These are phyloP conservation scores for Apophysomyces trapeziformis DNA, from an alignment of 371 early-diverging fungal species.

Conservation along the genomic window DNA sequence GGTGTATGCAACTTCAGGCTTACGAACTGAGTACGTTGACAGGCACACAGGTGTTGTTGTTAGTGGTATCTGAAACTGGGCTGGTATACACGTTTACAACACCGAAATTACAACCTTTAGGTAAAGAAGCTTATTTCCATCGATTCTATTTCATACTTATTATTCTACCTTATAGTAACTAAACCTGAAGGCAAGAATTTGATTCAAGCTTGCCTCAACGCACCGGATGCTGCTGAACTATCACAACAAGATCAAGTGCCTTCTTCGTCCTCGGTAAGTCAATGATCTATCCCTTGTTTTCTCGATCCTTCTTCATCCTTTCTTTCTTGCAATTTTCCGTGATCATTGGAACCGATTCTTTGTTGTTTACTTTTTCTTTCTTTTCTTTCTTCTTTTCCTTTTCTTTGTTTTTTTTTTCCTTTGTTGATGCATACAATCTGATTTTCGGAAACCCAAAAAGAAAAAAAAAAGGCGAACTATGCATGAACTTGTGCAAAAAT, in stretches of 20 bases:
- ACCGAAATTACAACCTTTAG: conserved; percentile 87
- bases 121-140: background rate
- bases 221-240: conserved; percentile 6
- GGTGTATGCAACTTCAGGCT: conserved; percentile 63
- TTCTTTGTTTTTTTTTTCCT: background rate
- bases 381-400: background rate
- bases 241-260: conserved; percentile 4
- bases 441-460: background rate
- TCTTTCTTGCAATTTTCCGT: background rate
- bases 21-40: conserved; percentile 97
- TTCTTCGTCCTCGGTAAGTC: conserved; percentile 12
- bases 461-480: background rate
- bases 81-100: conserved; percentile 99
- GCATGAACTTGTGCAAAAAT: background rate
- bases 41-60: conserved; percentile 95
- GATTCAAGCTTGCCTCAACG: conserved; percentile 30
- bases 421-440: background rate
- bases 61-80: conserved; percentile 98
- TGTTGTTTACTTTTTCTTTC: background rate
- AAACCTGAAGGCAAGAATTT: conserved; percentile 94
- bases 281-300: background rate
- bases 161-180: conserved; percentile 68
- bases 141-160: background rate
- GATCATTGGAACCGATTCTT: background rate
- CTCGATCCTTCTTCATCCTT: background rate